Evolutionary conservation across 257 asterid species (phyloP).

Genomic region (Paulownia fortunei): DNA sequence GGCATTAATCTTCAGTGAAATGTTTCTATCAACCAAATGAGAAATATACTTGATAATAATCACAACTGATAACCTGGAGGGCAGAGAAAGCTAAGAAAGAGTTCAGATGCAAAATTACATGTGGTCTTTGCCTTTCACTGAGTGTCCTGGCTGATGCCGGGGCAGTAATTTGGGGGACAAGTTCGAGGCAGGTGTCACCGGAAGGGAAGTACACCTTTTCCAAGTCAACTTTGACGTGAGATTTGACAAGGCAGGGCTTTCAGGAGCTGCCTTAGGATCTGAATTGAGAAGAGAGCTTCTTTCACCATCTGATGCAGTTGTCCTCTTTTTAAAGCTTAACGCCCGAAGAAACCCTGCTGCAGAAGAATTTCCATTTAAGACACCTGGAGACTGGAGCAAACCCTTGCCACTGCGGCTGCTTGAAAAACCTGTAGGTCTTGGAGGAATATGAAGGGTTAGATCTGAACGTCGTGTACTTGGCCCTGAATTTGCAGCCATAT

Average conservation of each 20-base stretch:
- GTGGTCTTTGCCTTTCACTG: slow-evolving; percentile 58
- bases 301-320: slow-evolving; percentile 51
- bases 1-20: slow-evolving; percentile 13
- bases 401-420: slow-evolving; percentile 52
- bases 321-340: slow-evolving; percentile 69
- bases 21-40: slow-evolving; percentile 2
- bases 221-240: slow-evolving; percentile 40
- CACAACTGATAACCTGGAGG: neutral
- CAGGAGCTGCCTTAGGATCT: slow-evolving; percentile 55
- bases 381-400: slow-evolving; percentile 43
- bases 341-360: slow-evolving; percentile 64
- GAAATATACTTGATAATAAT: neutral
- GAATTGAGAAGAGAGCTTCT: slow-evolving; percentile 69
- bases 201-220: slow-evolving; percentile 82
- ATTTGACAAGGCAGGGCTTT: slow-evolving; percentile 60
- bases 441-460: slow-evolving; percentile 79
- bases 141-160: slow-evolving; percentile 57
- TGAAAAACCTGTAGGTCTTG: slow-evolving; percentile 48
- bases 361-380: slow-evolving; percentile 46
- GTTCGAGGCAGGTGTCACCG: slow-evolving; percentile 68
- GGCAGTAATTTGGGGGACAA: slow-evolving; percentile 57
- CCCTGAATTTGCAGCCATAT: slow-evolving; percentile 38
- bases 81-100: neutral
- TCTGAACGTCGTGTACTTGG: slow-evolving; percentile 46
- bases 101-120: slow-evolving; percentile 52